These are phyloP conservation scores for Psilocybe tampanensis DNA, from an alignment of 768 basidiomycete species.

Conservation along the genomic window DNA sequence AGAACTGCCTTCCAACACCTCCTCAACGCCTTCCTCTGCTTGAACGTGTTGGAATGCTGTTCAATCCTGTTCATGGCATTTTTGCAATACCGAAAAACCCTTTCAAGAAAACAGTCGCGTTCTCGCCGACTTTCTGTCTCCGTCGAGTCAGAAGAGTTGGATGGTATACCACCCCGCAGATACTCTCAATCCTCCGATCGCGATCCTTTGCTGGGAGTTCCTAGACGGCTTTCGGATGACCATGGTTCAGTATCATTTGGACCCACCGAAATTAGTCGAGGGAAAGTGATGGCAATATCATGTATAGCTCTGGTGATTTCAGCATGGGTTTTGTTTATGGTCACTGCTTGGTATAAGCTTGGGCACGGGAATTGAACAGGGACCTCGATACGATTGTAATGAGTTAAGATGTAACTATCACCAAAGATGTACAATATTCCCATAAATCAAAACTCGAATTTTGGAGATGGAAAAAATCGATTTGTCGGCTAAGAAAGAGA, in stretches of 20 bases:
- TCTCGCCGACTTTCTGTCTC: neutral
- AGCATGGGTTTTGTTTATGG: constrained; percentile 69
- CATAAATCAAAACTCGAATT: neutral
- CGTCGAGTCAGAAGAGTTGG: neutral
- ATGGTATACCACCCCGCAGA: constrained; percentile 12
- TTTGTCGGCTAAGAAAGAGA: too few relatives aligned
- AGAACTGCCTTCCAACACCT: constrained; percentile 50
- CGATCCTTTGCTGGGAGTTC: constrained; percentile 10
- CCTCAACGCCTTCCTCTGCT: constrained; percentile 54
- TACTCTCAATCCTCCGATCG: constrained; percentile 14
- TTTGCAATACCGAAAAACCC: constrained; percentile 46
- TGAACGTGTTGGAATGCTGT: constrained; percentile 59
- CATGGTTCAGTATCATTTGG: neutral
- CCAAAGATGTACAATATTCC: neutral
- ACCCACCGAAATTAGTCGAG: constrained; percentile 43
- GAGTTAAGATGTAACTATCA: neutral
- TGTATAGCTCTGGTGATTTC: constrained; percentile 43
- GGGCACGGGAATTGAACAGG: constrained; percentile 30
- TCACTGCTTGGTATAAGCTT: constrained; percentile 59
- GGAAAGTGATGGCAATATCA: constrained; percentile 48
- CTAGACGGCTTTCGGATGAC: neutral
- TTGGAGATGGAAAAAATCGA: neutral
- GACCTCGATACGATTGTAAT: neutral
- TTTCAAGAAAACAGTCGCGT: neutral
- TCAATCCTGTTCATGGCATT: constrained; percentile 51